Evolutionary conservation across 2,329 filamentous ascomycete species (phyloP).

Genomic region (Alternaria postmessia): DNA sequence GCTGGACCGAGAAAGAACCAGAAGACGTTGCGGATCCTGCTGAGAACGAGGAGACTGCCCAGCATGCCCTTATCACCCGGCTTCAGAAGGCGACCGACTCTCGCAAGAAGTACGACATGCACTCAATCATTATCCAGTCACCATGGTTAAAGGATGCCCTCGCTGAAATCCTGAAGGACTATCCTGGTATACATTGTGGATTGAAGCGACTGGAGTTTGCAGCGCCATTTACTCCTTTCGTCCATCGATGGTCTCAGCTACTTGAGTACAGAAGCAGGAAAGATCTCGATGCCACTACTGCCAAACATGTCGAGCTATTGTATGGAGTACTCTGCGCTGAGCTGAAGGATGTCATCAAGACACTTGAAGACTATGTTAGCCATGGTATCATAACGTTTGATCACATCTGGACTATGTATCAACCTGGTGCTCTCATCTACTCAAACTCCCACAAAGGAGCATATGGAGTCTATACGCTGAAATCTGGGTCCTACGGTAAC

Average conservation of each 20-base stretch:
- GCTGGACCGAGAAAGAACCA: slow-evolving; percentile 38
- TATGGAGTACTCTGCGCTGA: slow-evolving; percentile 48
- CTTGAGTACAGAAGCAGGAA: slow-evolving; percentile 21
- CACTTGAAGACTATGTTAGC: slow-evolving; percentile 47
- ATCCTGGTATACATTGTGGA: slow-evolving; percentile 67
- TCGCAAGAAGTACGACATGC: slow-evolving; percentile 66
- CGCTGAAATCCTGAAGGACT: slow-evolving; percentile 62
- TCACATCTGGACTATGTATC: slow-evolving; percentile 54
- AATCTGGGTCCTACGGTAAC: slow-evolving; percentile 25
- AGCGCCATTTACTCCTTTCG: slow-evolving; percentile 68
- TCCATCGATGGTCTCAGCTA: slow-evolving; percentile 67
- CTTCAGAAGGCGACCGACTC: slow-evolving; percentile 59
- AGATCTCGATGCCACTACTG: slow-evolving; percentile 28
- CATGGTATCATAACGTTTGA: slow-evolving; percentile 51
- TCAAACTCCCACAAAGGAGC: slow-evolving; percentile 34
- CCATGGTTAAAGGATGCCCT: slow-evolving; percentile 67
- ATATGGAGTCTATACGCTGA: slow-evolving; percentile 30
- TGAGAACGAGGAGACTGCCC: slow-evolving; percentile 68
- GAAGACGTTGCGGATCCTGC: slow-evolving; percentile 47
- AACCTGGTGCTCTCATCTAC: slow-evolving; percentile 43
- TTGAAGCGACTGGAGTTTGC: slow-evolving; percentile 68
- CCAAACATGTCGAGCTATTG: slow-evolving; percentile 50
- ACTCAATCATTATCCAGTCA: slow-evolving; percentile 71
- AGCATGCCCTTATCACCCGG: slow-evolving; percentile 57
- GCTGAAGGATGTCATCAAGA: slow-evolving; percentile 50